Conservation (phyloP, 179 eudicot species). For the Nepenthes alata region DNA sequence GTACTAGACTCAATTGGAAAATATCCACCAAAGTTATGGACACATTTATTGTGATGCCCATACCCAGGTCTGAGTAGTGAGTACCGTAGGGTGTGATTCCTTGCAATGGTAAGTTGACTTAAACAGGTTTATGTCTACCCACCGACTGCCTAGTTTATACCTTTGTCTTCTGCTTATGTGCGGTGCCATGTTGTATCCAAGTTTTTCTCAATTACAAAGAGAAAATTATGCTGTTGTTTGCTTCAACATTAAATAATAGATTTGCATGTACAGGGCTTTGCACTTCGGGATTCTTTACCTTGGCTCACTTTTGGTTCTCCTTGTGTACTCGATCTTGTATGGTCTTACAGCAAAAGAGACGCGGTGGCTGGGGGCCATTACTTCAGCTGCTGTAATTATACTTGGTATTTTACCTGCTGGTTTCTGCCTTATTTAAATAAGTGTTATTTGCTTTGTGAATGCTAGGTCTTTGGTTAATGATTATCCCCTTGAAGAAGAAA, state of each 20-base stretch:
- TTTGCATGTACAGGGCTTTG: conserved; percentile 51
- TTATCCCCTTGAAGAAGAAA: too few relatives aligned
- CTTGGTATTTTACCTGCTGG: conserved; percentile 44
- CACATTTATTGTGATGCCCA: too few relatives aligned
- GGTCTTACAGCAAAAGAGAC: conserved; percentile 89
- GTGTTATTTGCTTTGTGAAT: neutral
- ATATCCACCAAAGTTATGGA: too few relatives aligned
- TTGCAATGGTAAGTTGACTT: too few relatives aligned
- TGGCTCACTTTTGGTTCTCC: conserved; percentile 69
- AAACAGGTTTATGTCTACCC: too few relatives aligned
- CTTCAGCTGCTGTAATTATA: conserved; percentile 83
- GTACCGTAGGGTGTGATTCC: too few relatives aligned
- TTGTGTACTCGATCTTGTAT: conserved; percentile 77
- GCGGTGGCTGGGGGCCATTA: conserved; percentile 90
- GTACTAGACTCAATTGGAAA: too few relatives aligned
- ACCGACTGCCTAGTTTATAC: too few relatives aligned
- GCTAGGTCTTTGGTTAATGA: neutral
- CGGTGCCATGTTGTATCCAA: neutral
- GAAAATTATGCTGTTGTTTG: neutral
- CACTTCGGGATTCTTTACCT: conserved; percentile 84
- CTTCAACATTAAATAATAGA: neutral
- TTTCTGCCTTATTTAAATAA: conserved; percentile 1
- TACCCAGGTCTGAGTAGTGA: too few relatives aligned
- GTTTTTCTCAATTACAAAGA: neutral
- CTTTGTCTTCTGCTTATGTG: neutral